Conservation (phyloP, 2,329 filamentous ascomycete species). For the Lachnellula arida region DNA sequence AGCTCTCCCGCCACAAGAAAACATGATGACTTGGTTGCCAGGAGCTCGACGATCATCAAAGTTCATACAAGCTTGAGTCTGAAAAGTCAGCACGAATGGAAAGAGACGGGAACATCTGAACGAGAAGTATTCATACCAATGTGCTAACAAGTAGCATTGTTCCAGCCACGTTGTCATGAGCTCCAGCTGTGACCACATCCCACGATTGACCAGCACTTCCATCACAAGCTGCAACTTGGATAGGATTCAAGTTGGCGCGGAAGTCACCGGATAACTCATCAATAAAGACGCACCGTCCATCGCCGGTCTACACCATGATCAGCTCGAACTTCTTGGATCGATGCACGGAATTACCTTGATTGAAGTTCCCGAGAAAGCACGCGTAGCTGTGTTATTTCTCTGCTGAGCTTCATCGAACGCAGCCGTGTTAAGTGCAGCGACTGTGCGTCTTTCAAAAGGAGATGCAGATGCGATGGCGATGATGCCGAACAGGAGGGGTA, state of each 20-base stretch:
- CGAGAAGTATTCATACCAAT: slow-evolving; percentile 33
- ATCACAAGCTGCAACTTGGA: slow-evolving; percentile 39
- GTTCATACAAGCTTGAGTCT: slow-evolving; percentile 55
- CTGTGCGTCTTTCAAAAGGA: slow-evolving; percentile 27
- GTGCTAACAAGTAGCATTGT: slow-evolving; percentile 51
- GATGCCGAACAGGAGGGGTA: slow-evolving; percentile 20
- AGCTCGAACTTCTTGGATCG: not conserved
- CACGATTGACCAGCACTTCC: slow-evolving; percentile 38
- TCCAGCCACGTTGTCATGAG: slow-evolving; percentile 44
- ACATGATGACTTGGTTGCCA: slow-evolving; percentile 51
- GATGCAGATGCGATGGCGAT: slow-evolving; percentile 20
- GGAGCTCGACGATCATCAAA: slow-evolving; percentile 49
- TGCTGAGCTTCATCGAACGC: slow-evolving; percentile 41
- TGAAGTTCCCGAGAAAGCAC: slow-evolving; percentile 36
- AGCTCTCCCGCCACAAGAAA: slow-evolving; percentile 54
- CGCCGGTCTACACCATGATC: slow-evolving; percentile 33
- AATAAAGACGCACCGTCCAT: slow-evolving; percentile 39
- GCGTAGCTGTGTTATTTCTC: slow-evolving; percentile 39
- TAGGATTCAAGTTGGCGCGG: slow-evolving; percentile 40
- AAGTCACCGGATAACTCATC: slow-evolving; percentile 42
- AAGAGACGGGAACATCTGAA: no score
- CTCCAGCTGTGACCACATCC: slow-evolving; percentile 44
- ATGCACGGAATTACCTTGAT: slow-evolving; percentile 34
- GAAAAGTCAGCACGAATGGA: slow-evolving; percentile 7
- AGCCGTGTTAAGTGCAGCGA: slow-evolving; percentile 35